Conservation (phyloP, 2,329 filamentous ascomycete species). For the Pseudogymnoascus sp. region DNA sequence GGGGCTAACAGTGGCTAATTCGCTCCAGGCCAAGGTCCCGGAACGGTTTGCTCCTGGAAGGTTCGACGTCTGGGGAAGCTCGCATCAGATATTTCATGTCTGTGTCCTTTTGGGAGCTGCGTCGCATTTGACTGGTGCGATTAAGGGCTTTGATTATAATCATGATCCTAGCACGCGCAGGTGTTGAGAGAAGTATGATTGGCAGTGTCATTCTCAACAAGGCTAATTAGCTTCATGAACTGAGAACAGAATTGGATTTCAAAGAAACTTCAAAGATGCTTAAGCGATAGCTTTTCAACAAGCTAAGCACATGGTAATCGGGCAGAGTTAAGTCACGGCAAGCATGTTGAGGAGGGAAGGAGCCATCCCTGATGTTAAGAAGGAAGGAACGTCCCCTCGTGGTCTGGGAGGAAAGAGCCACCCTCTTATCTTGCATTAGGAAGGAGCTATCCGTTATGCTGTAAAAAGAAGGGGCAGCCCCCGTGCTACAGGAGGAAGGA, state of each 20-base stretch:
- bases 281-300: not conserved
- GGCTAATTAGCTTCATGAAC: not conserved
- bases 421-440: not conserved
- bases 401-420: not conserved
- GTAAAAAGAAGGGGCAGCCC: not conserved
- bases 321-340: not conserved
- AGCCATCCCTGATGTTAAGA: not conserved
- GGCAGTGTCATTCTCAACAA: not conserved
- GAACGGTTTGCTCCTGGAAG: not conserved
- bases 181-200: slow-evolving; percentile 2
- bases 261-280: not conserved
- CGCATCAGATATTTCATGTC: slow-evolving; percentile 1
- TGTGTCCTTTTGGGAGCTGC: not conserved
- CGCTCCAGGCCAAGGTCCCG: not conserved
- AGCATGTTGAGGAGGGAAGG: not conserved
- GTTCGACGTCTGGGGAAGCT: not conserved
- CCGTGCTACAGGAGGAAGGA: not conserved
- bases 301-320: not conserved
- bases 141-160: slow-evolving; percentile 1
- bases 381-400: not conserved
- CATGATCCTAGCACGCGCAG: not conserved
- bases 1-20: not conserved
- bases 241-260: not conserved
- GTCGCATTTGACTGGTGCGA: not conserved
- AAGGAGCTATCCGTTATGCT: not conserved